A percentile compares a stretch with the other conserved stretches of the same genome.
These are phyloP conservation scores for Alternaria alternata DNA, from an alignment of 2,329 filamentous ascomycete species.

Conservation along the genomic window DNA sequence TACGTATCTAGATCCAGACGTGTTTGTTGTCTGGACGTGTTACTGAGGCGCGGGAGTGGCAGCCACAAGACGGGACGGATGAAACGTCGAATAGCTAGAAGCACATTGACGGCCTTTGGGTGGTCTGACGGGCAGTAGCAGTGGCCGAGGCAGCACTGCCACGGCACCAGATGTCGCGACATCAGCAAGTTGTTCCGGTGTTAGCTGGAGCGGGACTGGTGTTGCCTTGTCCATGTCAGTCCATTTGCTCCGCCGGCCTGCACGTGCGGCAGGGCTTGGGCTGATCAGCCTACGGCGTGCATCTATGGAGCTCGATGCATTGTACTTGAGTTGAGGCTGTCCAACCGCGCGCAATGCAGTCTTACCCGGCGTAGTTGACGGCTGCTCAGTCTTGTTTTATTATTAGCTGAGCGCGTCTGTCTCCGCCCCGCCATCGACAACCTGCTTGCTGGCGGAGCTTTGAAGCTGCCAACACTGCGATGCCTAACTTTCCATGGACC, in stretches of 20 bases:
- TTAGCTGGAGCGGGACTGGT: slow-evolving; percentile 29
- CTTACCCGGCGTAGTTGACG: slow-evolving; percentile 26
- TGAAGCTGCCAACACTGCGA: slow-evolving; percentile 40
- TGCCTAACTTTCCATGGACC: slow-evolving; percentile 50
- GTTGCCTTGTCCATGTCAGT: slow-evolving; percentile 25
- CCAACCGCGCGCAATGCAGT: slow-evolving; percentile 30
- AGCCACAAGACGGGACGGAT: neutral
- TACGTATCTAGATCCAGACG: neutral
- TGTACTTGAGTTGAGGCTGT: slow-evolving; percentile 29
- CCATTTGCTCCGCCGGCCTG: slow-evolving; percentile 36
- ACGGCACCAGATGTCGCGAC: slow-evolving; percentile 33
- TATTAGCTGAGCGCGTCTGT: slow-evolving; percentile 43
- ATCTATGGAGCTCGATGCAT: slow-evolving; percentile 25
- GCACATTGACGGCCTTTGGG: slow-evolving; percentile 3
- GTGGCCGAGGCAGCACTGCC: slow-evolving; percentile 36
- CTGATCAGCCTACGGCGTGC: slow-evolving; percentile 27
- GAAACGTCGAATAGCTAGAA: neutral
- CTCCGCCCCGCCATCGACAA: slow-evolving; percentile 32
- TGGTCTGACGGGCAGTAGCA: slow-evolving; percentile 2
- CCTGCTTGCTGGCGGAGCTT: slow-evolving; percentile 30
- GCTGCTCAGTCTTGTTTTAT: slow-evolving; percentile 40
- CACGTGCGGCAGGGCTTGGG: slow-evolving; percentile 43
- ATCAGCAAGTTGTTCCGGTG: slow-evolving; percentile 35
- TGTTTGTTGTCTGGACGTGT: slow-evolving; percentile 4
- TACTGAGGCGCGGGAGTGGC: neutral